These are phyloP conservation scores for Meyerozyma athensensis DNA, from an alignment of 1,139 yeast genomes.

Conservation along the genomic window DNA sequence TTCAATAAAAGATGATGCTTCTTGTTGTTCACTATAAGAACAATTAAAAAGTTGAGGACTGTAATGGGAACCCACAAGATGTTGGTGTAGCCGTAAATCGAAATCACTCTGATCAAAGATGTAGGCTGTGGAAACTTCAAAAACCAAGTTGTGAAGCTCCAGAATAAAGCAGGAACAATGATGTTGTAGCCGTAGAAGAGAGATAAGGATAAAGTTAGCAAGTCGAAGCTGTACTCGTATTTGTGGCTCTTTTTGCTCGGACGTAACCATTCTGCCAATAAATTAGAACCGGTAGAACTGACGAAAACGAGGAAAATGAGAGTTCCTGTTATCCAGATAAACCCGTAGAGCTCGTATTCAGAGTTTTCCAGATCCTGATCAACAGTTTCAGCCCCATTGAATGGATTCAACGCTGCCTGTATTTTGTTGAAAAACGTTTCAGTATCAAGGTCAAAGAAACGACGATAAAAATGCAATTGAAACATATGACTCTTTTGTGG, in stretches of 20 bases:
- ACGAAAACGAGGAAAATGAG: conserved; percentile 69
- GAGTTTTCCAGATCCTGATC: conserved; percentile 27
- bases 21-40: conserved; percentile 36
- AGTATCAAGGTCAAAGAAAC: conserved; percentile 62
- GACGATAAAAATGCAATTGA: conserved; percentile 52
- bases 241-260: conserved; percentile 26
- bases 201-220: conserved; percentile 61
- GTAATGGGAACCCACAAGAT: conserved; percentile 79
- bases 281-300: conserved; percentile 54
- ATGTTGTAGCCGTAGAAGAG: conserved; percentile 72
- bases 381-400: conserved; percentile 21
- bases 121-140: conserved; percentile 39
- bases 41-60: conserved; percentile 47
- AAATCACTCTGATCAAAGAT: conserved; percentile 40
- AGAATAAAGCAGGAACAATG: conserved; percentile 52
- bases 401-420: conserved; percentile 41
- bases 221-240: conserved; percentile 56
- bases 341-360: conserved; percentile 63
- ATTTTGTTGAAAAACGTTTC: conserved; percentile 49
- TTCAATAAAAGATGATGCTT: conserved; percentile 32
- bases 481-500: conserved; percentile 39
- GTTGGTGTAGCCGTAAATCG: conserved; percentile 77
- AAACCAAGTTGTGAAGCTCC: conserved; percentile 40
- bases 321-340: conserved; percentile 81
- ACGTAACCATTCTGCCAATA: conserved; percentile 44